Conservation (phyloP, 352 stramenopile genomes). For the Pythium rishiriense region DNA sequence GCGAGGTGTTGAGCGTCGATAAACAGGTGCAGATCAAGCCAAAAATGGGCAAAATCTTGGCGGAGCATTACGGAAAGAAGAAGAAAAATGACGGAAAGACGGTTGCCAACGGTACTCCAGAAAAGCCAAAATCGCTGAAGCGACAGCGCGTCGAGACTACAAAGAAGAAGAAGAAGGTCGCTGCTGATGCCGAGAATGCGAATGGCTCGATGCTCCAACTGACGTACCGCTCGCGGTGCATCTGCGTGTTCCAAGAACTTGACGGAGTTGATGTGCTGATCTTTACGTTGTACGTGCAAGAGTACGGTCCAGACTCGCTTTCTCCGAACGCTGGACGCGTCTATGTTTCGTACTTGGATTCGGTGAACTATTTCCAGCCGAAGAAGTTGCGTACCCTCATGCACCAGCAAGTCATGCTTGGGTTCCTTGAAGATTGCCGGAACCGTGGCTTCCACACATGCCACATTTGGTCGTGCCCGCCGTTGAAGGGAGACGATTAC, state of each 20-base stretch:
- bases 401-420: constrained; percentile 89
- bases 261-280: constrained; percentile 88
- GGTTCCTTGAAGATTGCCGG: constrained; percentile 87
- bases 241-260: constrained; percentile 89
- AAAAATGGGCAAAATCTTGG: constrained; percentile 76
- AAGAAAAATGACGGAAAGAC: constrained; percentile 42
- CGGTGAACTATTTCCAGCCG: constrained; percentile 88
- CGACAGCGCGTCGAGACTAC: constrained; percentile 48
- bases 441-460: constrained; percentile 85
- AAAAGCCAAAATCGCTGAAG: constrained; percentile 68
- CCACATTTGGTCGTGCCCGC: constrained; percentile 91
- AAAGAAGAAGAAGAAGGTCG: constrained; percentile 39
- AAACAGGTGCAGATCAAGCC: constrained; percentile 89
- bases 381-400: constrained; percentile 88
- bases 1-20: constrained; percentile 83
- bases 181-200: constrained; percentile 17
- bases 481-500: constrained; percentile 86
- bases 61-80: constrained; percentile 59
- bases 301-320: constrained; percentile 77
- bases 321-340: constrained; percentile 77
- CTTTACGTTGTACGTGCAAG: constrained; percentile 89
- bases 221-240: constrained; percentile 87
- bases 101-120: constrained; percentile 20
- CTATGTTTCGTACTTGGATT: constrained; percentile 90
- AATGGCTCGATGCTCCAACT: constrained; percentile 57